These are phyloP conservation scores for Cardiospermum halicacabum DNA, from an alignment of 345 rosid genomes.

Conservation along the genomic window DNA sequence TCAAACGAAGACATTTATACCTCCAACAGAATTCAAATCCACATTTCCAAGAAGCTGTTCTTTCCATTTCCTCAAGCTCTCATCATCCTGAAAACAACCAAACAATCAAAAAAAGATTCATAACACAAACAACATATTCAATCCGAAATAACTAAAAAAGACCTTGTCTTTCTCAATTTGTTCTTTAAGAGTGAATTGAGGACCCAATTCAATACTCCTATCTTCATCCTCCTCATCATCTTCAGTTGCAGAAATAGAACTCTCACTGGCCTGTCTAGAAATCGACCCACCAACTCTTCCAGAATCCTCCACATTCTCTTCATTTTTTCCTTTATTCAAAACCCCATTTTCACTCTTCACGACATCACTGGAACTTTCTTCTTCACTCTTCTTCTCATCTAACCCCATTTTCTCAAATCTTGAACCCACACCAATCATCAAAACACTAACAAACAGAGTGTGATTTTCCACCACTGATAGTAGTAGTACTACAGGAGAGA, in stretches of 20 bases:
- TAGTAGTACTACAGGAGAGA: too few relatives aligned
- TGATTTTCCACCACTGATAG: neutral
- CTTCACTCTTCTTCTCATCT: slow-evolving; percentile 26
- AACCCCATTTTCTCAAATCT: slow-evolving; percentile 36
- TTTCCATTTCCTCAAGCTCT: slow-evolving; percentile 76
- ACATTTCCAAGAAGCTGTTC: slow-evolving; percentile 73
- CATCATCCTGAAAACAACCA: slow-evolving; percentile 54
- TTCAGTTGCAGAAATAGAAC: slow-evolving; percentile 38
- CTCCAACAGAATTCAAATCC: slow-evolving; percentile 53
- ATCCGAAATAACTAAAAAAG: neutral
- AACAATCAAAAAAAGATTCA: slow-evolving; percentile 5
- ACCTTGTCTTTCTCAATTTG: slow-evolving; percentile 75
- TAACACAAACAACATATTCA: neutral
- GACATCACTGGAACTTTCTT: slow-evolving; percentile 21
- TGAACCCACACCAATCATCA: slow-evolving; percentile 33
- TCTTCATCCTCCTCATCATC: slow-evolving; percentile 48
- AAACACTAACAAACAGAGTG: neutral
- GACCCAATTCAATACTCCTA: slow-evolving; percentile 53
- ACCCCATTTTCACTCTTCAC: slow-evolving; percentile 18
- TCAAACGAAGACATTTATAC: slow-evolving; percentile 28
- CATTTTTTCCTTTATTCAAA: slow-evolving; percentile 21
- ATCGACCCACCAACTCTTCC: slow-evolving; percentile 10
- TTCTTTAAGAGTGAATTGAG: slow-evolving; percentile 59
- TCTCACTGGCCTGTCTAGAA: slow-evolving; percentile 33
- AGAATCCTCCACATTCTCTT: slow-evolving; percentile 19